Base-by-base conservation (phyloP, 495 filamentous ascomycete genomes). In the Xylaria venustula region DNA sequence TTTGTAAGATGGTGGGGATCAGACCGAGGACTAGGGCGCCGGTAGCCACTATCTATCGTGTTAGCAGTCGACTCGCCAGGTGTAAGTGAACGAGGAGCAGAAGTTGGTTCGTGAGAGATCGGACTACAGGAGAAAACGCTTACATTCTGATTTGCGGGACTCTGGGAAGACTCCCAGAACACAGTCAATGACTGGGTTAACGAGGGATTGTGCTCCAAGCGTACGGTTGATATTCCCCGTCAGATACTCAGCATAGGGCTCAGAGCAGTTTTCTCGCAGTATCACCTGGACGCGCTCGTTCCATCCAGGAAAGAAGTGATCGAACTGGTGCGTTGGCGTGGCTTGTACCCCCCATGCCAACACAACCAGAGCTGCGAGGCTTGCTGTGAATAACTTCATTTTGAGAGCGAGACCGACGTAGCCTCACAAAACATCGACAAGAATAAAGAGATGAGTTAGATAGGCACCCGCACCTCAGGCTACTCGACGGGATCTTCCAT, bases 21-120 rank as follows among this genome's bases (percentile, higher is more conserved):
- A 64, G 42, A 14, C 62, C 62, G 20, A 64, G 50, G 50, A 64
- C 26, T 28, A 64, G 48, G 30, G 55, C 48, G 14, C 55, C 47
- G 23, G 48, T 50, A 26, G 55, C 42, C 50, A 64, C 58, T 60
- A 32, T 37, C 5, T 5, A 25, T 3, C 28, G 15, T 26, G 4
- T 48, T 19, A 12, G 22, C 14, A 42, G 19, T 53, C 34, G n/a
- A 40, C 30, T 36, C 6, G 5, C 41, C 19, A 20, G n/a, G 41
- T 15, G n/a, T n/a, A n/a, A n/a, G n/a, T 44, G 6, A 15, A 20
- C 19, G 41, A 15, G 19, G n/a, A 20, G 14, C 19, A n/a, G 17
- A 5, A 22, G 9, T 7, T 8, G 44, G 14, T 47, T 3, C 5
- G 44, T 47, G 7, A 40, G 7, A 23, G 49, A 19, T 20, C 3